A percentile compares a stretch with the other conserved stretches of the same genome.
phyloP scores from a whole-genome alignment of 768 basidiomycete genomes.

The Leucosporidium scottii region DNA sequence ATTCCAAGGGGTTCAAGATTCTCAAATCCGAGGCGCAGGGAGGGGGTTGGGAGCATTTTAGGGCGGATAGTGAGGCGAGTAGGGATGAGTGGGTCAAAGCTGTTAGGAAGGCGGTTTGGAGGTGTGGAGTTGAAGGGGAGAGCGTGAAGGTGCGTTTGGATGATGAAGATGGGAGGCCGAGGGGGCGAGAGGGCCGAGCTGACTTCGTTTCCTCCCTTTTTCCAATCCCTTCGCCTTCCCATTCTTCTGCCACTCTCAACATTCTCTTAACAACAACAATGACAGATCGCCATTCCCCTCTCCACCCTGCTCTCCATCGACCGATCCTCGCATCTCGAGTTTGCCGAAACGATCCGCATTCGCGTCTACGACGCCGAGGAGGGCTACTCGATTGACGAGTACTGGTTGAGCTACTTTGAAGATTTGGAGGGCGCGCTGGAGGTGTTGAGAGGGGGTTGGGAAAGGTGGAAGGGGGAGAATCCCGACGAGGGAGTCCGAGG shows the following conservation, averaged over 20 bases:
- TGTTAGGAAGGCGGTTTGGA: conserved; percentile 85
- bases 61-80: conserved; percentile 71
- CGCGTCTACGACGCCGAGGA: conserved; percentile 68
- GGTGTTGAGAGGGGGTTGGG: conserved; percentile 59
- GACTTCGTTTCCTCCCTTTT: neutral
- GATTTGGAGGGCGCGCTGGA: conserved; percentile 68
- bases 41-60: conserved; percentile 56
- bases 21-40: conserved; percentile 58
- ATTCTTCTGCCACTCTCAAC: too few species aligned
- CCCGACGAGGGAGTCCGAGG: conserved; percentile 11
- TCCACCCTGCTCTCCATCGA: conserved; percentile 82
- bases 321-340: conserved; percentile 79
- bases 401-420: conserved; percentile 79
- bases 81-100: conserved; percentile 95
- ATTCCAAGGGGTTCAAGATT: conserved; percentile 62
- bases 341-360: conserved; percentile 82
- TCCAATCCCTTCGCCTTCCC: too few species aligned
- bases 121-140: conserved; percentile 92
- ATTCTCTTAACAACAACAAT: too few species aligned
- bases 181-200: neutral
- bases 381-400: conserved; percentile 60
- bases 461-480: neutral
- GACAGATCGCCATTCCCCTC: conserved; percentile 86
- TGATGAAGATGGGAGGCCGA: neutral
- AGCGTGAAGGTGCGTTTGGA: conserved; percentile 59